Evolutionary conservation across 169 alveolate genomes (phyloP).

Genomic region (Eimeria praecox): DNA sequence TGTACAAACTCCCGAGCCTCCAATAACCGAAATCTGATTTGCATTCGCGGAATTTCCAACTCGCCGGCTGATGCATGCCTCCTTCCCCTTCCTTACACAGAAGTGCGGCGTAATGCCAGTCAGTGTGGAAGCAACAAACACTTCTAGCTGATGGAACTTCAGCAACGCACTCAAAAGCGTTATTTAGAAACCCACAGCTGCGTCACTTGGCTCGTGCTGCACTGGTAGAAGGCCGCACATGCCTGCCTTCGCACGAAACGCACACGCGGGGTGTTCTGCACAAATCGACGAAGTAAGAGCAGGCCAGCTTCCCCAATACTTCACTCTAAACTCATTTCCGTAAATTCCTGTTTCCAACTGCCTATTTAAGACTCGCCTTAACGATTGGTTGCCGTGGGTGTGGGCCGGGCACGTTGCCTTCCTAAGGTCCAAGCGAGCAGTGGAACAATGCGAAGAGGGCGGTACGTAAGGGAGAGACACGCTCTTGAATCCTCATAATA

Average conservation of each 20-base stretch:
- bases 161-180: conserved; percentile 1
- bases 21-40: too few relatives aligned
- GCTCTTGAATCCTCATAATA: not conserved
- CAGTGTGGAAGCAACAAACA: not conserved
- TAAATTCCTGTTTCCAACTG: not conserved
- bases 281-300: not conserved
- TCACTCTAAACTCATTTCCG: not conserved
- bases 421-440: not conserved
- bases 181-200: not conserved
- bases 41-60: not conserved
- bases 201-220: not conserved
- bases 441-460: not conserved
- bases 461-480: conserved; percentile 58
- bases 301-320: not conserved
- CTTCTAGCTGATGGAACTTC: not conserved
- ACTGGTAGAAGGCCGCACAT: not conserved
- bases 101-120: not conserved
- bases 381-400: not conserved
- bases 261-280: not conserved
- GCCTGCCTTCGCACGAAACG: not conserved
- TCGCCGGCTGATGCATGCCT: not conserved
- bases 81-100: not conserved
- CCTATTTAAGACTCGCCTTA: not conserved
- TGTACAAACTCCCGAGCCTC: not conserved
- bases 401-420: conserved; percentile 32